A percentile compares a stretch with the other conserved stretches of the same genome.
Evolutionary conservation across 352 stramenopile genomes (phyloP).

Genomic region (Pythium sp.): DNA sequence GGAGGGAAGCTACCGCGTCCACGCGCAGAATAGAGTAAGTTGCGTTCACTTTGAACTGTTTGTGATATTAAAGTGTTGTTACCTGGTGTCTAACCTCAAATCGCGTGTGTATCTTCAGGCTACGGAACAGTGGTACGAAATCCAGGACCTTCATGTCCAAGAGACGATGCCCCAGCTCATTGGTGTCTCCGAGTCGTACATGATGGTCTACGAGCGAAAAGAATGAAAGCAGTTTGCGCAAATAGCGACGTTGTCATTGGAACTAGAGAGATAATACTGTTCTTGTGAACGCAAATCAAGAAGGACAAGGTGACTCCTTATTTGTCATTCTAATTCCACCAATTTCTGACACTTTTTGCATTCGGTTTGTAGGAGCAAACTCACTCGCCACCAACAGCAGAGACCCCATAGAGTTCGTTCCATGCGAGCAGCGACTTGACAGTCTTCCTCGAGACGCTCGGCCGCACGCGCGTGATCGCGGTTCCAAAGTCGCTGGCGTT

Average conservation of each 20-base stretch:
- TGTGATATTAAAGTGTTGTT: too few relatives aligned
- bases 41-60: neutral
- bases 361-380: neutral
- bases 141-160: conserved; percentile 97
- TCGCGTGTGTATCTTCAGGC: conserved; percentile 33
- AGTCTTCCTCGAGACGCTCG: conserved; percentile 68
- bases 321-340: neutral
- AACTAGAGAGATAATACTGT: conserved; percentile 1
- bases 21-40: conserved; percentile 92
- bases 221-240: conserved; percentile 27
- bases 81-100: neutral
- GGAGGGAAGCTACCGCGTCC: conserved; percentile 95
- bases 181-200: conserved; percentile 93
- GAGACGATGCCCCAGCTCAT: conserved; percentile 98
- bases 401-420: conserved; percentile 74
- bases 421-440: conserved; percentile 53
- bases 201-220: conserved; percentile 89
- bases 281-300: neutral
- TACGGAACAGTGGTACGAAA: conserved; percentile 97
- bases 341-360: neutral
- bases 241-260: neutral
- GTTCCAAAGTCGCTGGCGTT: conserved; percentile 52
- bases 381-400: conserved; percentile 21
- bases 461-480: conserved; percentile 52
- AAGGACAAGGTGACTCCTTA: neutral